phyloP scores from a whole-genome alignment of 2,329 filamentous ascomycete genomes.

The Arthrobotrys conoides region DNA sequence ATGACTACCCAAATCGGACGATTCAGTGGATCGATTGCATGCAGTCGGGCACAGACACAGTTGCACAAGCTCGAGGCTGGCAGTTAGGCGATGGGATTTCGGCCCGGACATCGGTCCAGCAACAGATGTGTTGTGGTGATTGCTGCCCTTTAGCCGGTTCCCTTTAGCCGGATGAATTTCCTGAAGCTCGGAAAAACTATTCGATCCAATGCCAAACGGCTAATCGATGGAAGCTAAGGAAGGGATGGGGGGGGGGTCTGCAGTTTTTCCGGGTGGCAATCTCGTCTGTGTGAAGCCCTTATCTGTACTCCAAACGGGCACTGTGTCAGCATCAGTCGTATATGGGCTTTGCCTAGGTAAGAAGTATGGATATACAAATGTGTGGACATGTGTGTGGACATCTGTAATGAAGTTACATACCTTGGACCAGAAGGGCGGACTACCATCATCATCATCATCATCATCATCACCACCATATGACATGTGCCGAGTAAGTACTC shows the following conservation, averaged over 20 bases:
- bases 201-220: constrained; percentile 23
- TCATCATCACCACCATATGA: too few species aligned
- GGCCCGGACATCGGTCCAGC: constrained; percentile 40
- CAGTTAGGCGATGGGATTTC: constrained; percentile 48
- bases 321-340: not conserved
- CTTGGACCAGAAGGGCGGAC: not conserved
- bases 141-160: constrained; percentile 38
- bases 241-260: too few species aligned
- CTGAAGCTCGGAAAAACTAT: constrained; percentile 44
- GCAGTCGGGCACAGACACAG: constrained; percentile 29
- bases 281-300: constrained; percentile 18
- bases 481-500: too few species aligned
- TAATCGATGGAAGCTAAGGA: constrained; percentile 25
- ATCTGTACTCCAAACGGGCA: too few species aligned
- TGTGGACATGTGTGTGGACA: too few species aligned
- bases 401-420: too few species aligned
- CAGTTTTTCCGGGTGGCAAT: constrained; percentile 54
- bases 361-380: not conserved
- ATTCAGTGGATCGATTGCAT: constrained; percentile 40
- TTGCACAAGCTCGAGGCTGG: constrained; percentile 11
- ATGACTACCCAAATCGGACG: constrained; percentile 26
- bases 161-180: constrained; percentile 55
- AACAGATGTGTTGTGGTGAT: constrained; percentile 32
- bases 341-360: too few species aligned
- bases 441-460: too few species aligned